Conservation (phyloP, 345 rosid genomes). For the Aquilaria sinensis region DNA sequence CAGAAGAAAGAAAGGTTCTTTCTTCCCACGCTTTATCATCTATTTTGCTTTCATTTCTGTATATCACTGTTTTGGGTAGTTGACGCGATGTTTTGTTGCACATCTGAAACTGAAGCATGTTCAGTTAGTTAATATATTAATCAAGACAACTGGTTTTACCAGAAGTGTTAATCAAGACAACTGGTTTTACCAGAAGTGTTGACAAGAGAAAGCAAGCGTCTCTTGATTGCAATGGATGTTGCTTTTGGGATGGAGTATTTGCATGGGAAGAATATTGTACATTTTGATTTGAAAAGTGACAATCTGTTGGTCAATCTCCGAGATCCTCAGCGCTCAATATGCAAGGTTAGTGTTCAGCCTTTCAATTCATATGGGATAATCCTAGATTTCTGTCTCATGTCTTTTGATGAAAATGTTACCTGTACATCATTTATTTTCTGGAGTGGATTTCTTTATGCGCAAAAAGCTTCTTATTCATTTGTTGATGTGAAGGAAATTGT, state of each 20-base stretch:
- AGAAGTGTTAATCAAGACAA: conserved; percentile 27
- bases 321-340: conserved; percentile 64
- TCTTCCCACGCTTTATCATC: not conserved
- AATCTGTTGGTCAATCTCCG: conserved; percentile 70
- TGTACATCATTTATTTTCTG: no score
- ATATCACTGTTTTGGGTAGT: no score
- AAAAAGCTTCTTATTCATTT: no score
- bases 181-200: conserved; percentile 32
- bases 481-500: no score
- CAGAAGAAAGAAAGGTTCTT: conserved; percentile 50
- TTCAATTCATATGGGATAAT: no score
- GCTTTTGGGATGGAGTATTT: conserved; percentile 77
- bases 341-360: conserved; percentile 40
- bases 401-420: no score
- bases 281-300: conserved; percentile 70
- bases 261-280: conserved; percentile 66
- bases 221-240: conserved; percentile 62
- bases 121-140: no score
- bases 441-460: no score
- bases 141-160: conserved; percentile 8
- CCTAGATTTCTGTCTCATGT: no score
- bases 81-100: no score
- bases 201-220: conserved; percentile 45
- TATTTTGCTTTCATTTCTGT: no score
- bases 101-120: no score